These are phyloP conservation scores for Ephemerocybe angulata DNA, from an alignment of 768 basidiomycete genomes.

Conservation along the genomic window DNA sequence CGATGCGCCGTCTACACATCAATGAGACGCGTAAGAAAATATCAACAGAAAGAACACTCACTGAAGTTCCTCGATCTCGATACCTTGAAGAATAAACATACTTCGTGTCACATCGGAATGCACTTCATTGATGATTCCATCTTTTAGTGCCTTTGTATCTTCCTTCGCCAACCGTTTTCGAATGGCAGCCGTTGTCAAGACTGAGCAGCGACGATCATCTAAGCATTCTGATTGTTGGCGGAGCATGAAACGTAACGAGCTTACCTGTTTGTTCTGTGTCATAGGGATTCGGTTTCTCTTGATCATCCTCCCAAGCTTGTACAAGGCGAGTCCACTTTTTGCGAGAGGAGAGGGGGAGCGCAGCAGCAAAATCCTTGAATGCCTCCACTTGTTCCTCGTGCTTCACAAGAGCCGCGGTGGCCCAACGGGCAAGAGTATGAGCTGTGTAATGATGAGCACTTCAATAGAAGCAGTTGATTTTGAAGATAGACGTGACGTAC, in stretches of 20 bases:
- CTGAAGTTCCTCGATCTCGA: slow-evolving; percentile 34
- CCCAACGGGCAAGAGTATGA: slow-evolving; percentile 8
- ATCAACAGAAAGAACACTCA: slow-evolving; percentile 16
- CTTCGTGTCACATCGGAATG: slow-evolving; percentile 19
- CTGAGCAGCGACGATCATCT: slow-evolving; percentile 1
- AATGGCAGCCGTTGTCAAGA: slow-evolving; percentile 14
- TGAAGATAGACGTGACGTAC: slow-evolving; percentile 12
- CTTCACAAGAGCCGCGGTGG: background rate
- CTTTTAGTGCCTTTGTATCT: slow-evolving; percentile 14
- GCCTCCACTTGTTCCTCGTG: background rate
- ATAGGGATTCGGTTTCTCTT: background rate
- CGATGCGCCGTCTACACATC: background rate
- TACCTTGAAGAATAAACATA: slow-evolving; percentile 23
- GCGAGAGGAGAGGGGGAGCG: background rate
- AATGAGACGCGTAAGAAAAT: background rate
- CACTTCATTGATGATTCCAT: background rate
- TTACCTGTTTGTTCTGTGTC: no score
- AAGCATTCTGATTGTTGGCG: no score
- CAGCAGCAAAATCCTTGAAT: slow-evolving; percentile 6
- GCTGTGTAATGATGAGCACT: background rate
- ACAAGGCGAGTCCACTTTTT: slow-evolving; percentile 19
- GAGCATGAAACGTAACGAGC: no score
- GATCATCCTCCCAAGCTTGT: slow-evolving; percentile 21
- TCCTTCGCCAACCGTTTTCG: slow-evolving; percentile 20
- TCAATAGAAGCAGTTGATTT: background rate